Conservation (phyloP, 306 rosid species). For the Begonia loranthoides region DNA sequence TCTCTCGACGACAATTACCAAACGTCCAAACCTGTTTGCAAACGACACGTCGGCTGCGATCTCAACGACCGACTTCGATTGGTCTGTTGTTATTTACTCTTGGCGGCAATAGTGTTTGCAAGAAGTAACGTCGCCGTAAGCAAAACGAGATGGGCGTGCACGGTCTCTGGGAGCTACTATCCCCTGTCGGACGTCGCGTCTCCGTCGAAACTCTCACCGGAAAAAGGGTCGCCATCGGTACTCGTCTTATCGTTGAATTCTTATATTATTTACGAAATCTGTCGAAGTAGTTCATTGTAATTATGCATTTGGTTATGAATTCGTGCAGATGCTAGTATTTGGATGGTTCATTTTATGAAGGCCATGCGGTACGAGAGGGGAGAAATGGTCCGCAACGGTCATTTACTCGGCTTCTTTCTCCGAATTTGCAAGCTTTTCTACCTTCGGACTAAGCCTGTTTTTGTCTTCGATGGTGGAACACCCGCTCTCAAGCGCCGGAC, state of each 20-base stretch:
- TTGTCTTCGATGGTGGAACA: slow-evolving; percentile 86
- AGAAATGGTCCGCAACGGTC: slow-evolving; percentile 82
- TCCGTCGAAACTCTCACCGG: slow-evolving; percentile 94
- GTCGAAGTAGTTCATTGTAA: neutral
- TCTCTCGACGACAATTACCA: no score
- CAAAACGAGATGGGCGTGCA: slow-evolving; percentile 65
- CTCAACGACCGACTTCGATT: no score
- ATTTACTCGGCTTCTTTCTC: slow-evolving; percentile 85
- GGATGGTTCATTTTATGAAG: slow-evolving; percentile 97
- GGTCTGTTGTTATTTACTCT: no score
- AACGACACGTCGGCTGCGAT: no score
- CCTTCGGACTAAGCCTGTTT: slow-evolving; percentile 76
- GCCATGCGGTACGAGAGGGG: slow-evolving; percentile 97
- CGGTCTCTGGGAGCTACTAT: slow-evolving; percentile 82
- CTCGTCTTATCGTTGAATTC: neutral
- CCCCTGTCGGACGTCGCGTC: slow-evolving; percentile 97
- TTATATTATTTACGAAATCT: neutral
- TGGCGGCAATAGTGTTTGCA: slow-evolving; percentile 26
- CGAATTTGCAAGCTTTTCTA: slow-evolving; percentile 83
- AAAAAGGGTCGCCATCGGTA: slow-evolving; percentile 77
- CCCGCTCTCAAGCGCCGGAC: slow-evolving; percentile 89
- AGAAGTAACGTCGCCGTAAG: slow-evolving; percentile 11
- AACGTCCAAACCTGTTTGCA: no score
- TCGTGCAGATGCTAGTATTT: slow-evolving; percentile 74
- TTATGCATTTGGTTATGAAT: neutral